Evolutionary conservation across 768 basidiomycete species (phyloP).

Genomic region (Suillus cothurnatus): DNA sequence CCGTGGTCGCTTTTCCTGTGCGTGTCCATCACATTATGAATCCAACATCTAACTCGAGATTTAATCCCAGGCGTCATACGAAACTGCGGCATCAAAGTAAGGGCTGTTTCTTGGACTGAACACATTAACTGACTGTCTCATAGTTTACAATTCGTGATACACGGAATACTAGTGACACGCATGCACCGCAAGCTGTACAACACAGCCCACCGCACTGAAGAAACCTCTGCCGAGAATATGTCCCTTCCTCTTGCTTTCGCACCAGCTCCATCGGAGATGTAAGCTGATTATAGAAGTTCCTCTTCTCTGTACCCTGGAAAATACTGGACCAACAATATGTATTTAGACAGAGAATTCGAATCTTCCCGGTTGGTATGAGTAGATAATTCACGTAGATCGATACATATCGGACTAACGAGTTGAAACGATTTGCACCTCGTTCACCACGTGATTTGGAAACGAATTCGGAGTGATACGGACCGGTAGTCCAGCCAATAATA

Average conservation of each 20-base stretch:
- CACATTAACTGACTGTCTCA: background rate
- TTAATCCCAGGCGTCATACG: background rate
- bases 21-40: background rate
- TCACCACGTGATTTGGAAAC: too few species aligned
- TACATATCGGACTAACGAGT: too few species aligned
- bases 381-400: too few species aligned
- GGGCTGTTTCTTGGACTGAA: background rate
- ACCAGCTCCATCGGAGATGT: background rate
- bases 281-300: background rate
- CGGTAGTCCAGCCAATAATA: too few species aligned
- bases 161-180: background rate
- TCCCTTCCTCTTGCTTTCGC: background rate
- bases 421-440: too few species aligned
- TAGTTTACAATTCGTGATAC: background rate
- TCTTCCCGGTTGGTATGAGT: too few species aligned
- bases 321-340: background rate
- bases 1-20: background rate
- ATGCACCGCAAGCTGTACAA: background rate
- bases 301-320: constrained; percentile 17
- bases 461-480: too few species aligned
- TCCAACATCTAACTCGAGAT: background rate
- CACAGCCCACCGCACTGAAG: background rate
- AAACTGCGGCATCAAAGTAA: background rate
- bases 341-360: background rate
- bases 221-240: background rate